Conservation (phyloP, 441 rosid species). For the Macaranga tanarius region DNA sequence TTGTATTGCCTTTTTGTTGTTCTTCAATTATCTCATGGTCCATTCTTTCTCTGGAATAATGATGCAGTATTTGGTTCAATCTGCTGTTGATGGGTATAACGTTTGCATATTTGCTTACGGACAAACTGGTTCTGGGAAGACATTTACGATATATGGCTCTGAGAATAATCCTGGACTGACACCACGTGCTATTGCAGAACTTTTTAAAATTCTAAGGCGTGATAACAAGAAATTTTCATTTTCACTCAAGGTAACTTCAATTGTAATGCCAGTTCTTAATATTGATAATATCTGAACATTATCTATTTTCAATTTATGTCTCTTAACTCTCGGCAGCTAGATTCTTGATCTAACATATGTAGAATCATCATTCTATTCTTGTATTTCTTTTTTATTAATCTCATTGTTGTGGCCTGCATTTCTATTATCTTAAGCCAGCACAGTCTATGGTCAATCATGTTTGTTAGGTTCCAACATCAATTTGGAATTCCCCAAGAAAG, state of each 20-base stretch:
- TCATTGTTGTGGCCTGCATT: neutral
- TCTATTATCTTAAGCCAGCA: neutral
- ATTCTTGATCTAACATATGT: constrained; percentile 5
- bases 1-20: constrained; percentile 2
- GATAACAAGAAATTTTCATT: constrained; percentile 79
- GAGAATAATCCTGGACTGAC: constrained; percentile 79
- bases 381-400: neutral
- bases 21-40: neutral
- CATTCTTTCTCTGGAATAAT: constrained; percentile 12
- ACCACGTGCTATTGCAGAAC: constrained; percentile 78
- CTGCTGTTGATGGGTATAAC: constrained; percentile 94
- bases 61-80: constrained; percentile 87
- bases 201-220: constrained; percentile 68
- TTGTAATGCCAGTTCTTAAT: neutral
- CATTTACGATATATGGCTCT: constrained; percentile 87
- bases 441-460: neutral
- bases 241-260: constrained; percentile 59
- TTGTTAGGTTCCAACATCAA: neutral
- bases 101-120: constrained; percentile 98
- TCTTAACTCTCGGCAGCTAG: neutral
- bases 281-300: neutral
- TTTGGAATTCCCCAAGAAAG: neutral
- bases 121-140: constrained; percentile 98
- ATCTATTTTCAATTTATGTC: neutral
- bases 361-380: neutral